Evolutionary conservation across 2,329 filamentous ascomycete species (phyloP).

Genomic region (Penicillium palitans): DNA sequence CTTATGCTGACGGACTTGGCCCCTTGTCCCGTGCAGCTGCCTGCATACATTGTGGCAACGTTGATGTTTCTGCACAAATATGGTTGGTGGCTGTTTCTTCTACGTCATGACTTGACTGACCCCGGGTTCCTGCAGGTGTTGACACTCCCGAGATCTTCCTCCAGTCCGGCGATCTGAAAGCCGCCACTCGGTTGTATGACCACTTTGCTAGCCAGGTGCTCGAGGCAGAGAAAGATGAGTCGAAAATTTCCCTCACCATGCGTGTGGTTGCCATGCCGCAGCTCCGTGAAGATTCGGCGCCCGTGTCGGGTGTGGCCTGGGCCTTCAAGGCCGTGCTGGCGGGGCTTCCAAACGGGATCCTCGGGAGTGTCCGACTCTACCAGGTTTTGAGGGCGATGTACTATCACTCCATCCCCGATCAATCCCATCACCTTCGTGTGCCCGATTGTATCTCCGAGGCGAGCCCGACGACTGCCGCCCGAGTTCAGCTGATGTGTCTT

Average conservation of each 20-base stretch:
- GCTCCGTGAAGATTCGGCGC: slow-evolving; percentile 20
- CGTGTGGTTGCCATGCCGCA: slow-evolving; percentile 35
- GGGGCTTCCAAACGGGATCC: slow-evolving; percentile 41
- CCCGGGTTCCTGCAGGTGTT: slow-evolving; percentile 22
- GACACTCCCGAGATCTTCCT: slow-evolving; percentile 37
- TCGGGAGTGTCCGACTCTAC: slow-evolving; percentile 40
- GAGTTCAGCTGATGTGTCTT: slow-evolving; percentile 38
- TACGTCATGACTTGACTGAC: slow-evolving; percentile 12
- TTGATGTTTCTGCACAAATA: slow-evolving; percentile 35
- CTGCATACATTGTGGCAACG: slow-evolving; percentile 47
- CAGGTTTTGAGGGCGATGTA: slow-evolving; percentile 33
- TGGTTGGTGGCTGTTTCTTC: slow-evolving; percentile 12
- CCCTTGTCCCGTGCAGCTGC: slow-evolving; percentile 42
- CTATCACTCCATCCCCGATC: slow-evolving; percentile 20
- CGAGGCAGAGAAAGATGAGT: slow-evolving; percentile 36
- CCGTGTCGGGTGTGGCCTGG: slow-evolving; percentile 37
- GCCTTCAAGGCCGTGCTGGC: slow-evolving; percentile 38
- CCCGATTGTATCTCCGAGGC: slow-evolving; percentile 25
- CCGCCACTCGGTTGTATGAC: slow-evolving; percentile 40
- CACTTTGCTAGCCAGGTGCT: slow-evolving; percentile 44
- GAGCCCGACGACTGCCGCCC: slow-evolving; percentile 23
- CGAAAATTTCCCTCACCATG: slow-evolving; percentile 37
- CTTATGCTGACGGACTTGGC: slow-evolving; percentile 39
- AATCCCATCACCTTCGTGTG: slow-evolving; percentile 12
- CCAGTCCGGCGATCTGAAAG: slow-evolving; percentile 37